Percentiles rank a stretch among this genome's conserved stretches.
Conservation (phyloP, 805 yeast genomes). For the Kazachstania bromeliacearum region DNA sequence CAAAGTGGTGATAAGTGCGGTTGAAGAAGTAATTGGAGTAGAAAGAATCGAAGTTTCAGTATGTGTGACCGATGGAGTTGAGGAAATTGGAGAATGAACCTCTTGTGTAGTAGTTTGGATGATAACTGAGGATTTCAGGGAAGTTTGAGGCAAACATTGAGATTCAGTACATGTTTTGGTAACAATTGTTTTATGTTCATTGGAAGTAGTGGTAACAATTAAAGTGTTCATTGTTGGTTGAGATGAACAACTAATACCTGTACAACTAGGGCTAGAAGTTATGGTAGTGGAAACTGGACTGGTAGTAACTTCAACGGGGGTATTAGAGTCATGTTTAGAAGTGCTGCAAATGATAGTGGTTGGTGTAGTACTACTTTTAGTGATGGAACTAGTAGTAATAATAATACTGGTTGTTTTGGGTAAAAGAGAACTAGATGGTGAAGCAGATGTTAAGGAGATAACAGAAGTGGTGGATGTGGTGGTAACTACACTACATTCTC, state of each 20-base stretch:
- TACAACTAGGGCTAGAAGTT: background rate
- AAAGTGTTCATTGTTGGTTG: background rate
- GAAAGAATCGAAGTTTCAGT: background rate
- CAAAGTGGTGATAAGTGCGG: conserved; percentile 2
- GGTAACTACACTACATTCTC: background rate
- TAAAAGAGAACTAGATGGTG: background rate
- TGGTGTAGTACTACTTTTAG: background rate
- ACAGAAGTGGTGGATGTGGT: conserved; percentile 2
- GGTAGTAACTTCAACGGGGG: background rate
- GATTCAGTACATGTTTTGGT: conserved; percentile 6
- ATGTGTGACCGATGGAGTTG: background rate
- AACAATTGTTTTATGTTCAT: background rate
- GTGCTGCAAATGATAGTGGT: background rate
- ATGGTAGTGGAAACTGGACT: background rate
- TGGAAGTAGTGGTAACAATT: conserved; percentile 1
- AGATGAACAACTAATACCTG: background rate
- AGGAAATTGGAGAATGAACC: too few relatives aligned
- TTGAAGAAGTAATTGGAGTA: conserved; percentile 1
- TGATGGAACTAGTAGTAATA: background rate
- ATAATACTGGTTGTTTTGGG: background rate
- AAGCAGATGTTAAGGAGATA: background rate
- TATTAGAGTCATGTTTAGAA: background rate
- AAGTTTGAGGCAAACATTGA: conserved; percentile 3
- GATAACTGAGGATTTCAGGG: conserved; percentile 1
- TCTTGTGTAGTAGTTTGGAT: too few relatives aligned